Evolutionary conservation across 2,329 filamentous ascomycete genomes (phyloP).

Genomic region (Exophiala mesophila): DNA sequence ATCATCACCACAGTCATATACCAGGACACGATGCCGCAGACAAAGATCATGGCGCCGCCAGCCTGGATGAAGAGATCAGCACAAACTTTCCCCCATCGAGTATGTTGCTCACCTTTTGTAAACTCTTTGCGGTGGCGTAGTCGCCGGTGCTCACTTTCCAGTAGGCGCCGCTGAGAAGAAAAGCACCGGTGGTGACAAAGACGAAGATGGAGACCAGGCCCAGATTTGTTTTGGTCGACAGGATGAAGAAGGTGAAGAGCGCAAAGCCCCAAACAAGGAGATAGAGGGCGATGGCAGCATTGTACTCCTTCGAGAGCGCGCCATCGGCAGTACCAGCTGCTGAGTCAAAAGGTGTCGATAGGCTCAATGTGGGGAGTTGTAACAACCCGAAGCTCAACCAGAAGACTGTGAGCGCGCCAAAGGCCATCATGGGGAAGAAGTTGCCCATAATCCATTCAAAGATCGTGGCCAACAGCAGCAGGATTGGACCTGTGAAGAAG

Average conservation of each 20-base stretch:
- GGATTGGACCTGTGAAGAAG: slow-evolving; percentile 14
- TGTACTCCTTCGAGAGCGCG: slow-evolving; percentile 5
- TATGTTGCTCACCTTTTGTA: slow-evolving; percentile 11
- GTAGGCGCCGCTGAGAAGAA: slow-evolving; percentile 12
- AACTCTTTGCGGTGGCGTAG: slow-evolving; percentile 2
- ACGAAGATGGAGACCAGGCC: slow-evolving; percentile 12
- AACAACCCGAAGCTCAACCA: slow-evolving; percentile 14
- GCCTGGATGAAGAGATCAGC: slow-evolving; percentile 4
- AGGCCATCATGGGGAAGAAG: slow-evolving; percentile 13
- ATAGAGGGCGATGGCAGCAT: slow-evolving; percentile 14
- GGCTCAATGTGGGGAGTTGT: slow-evolving; percentile 10
- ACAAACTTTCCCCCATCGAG: not conserved
- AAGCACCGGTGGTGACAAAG: slow-evolving; percentile 7
- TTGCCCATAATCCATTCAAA: slow-evolving; percentile 13
- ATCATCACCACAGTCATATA: slow-evolving; percentile 16
- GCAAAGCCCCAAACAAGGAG: slow-evolving; percentile 17
- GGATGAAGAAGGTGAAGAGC: slow-evolving; percentile 11
- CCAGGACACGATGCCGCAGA: slow-evolving; percentile 7
- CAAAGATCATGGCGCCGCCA: slow-evolving; percentile 12
- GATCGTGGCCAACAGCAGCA: slow-evolving; percentile 7
- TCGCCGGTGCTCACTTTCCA: slow-evolving; percentile 13
- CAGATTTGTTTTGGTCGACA: slow-evolving; percentile 12
- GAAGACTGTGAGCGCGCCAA: slow-evolving; percentile 10
- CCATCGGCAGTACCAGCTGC: slow-evolving; percentile 5
- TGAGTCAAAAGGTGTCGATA: slow-evolving; percentile 7